Base-by-base conservation (phyloP, 1,139 yeast genomes). In the Pichia sp. region DNA sequence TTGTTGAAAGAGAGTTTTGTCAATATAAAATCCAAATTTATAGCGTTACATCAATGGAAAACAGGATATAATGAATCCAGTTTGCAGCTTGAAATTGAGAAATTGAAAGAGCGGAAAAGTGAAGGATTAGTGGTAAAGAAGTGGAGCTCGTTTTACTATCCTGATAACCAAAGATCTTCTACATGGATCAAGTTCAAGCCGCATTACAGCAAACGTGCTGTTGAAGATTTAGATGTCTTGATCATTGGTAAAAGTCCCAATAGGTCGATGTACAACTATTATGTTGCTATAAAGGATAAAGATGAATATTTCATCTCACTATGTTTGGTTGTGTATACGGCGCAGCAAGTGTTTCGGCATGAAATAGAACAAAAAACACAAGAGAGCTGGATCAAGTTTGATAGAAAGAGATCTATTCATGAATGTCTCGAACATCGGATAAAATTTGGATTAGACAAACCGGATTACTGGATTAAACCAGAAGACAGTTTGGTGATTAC, bases 171-270 rank as follows among this genome's bases (percentile, higher is more conserved):
- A 41, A 66, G 90, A 44, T 71, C 72, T 40, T 72, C 72, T 31
- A 66, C 71, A 27, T 90, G 97, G 96, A 68, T 86, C 29, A 92
- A 92, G 57, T 76, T 90, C 2, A 92, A 92, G 60, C 97, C 97
- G 0, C 96, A 90, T 54, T 90, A 88, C 59, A 67, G 88, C 48
- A 84, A 80, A 48, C 87, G 84, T 44, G 85, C 85, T 62, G 95
- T 95, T 7, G 95, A 87, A 51, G 85, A 85, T 55, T 67, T 90
- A 52, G 98, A 92, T 62, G 62, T 88, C 40, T 70, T 80, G 2
- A 76, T 92, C 0, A 78, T 90, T 48, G 97, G 97, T 0, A 82
- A 82, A 44, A 44, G 40, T 8, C 47, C 44, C 8, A 61, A 64
- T 37, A 16, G 23, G 23, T 16, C 23, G 23, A 16, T 16, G 23